Conservation (phyloP, 345 rosid species). For the Cardamine chenopodiifolia region DNA sequence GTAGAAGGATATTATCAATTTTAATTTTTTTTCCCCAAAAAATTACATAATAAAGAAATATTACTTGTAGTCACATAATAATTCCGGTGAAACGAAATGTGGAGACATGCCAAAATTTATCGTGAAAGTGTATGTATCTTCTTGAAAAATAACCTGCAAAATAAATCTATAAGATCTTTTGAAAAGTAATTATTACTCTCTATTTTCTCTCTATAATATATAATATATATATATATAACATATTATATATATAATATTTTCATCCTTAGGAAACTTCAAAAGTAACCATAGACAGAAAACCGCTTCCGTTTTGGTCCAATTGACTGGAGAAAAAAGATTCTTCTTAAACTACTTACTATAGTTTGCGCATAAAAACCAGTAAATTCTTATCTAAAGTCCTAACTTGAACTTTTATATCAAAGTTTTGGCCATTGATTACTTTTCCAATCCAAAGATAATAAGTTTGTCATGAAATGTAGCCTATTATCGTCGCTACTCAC, state of each 20-base stretch:
- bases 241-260: background rate
- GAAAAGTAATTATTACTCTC: conserved; percentile 23
- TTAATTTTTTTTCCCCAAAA: background rate
- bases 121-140: conserved; percentile 32
- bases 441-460: background rate
- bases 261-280: conserved; percentile 30
- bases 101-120: conserved; percentile 21
- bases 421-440: conserved; percentile 11
- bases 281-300: conserved; percentile 20
- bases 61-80: conserved; percentile 22
- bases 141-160: conserved; percentile 31
- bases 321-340: conserved; percentile 3
- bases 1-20: background rate
- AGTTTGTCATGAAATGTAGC: background rate
- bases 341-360: conserved; percentile 1
- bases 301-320: conserved; percentile 16
- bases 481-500: background rate
- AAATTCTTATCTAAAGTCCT: background rate
- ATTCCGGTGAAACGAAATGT: conserved; percentile 25
- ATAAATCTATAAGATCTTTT: conserved; percentile 14
- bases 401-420: conserved; percentile 4
- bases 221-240: background rate
- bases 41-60: background rate
- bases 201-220: conserved; percentile 3
- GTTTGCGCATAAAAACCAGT: background rate